Conservation (phyloP, 306 rosid genomes). For the Lithocarpus polystachyus region DNA sequence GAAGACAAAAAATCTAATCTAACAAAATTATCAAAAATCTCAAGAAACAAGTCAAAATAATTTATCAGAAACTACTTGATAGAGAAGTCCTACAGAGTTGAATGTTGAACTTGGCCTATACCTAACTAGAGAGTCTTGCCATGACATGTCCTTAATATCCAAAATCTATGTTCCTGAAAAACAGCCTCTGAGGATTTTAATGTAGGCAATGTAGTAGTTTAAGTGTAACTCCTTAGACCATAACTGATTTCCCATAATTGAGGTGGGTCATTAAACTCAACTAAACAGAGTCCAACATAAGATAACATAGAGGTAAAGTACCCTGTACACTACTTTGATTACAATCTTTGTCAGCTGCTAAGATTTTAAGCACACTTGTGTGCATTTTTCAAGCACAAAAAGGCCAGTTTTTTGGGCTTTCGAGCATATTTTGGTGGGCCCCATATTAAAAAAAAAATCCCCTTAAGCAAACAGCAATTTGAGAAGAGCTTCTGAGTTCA, state of each 20-base stretch:
- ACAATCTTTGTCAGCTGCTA: background rate
- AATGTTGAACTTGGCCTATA: background rate
- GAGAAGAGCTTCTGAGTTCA: constrained; percentile 50
- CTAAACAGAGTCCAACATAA: background rate
- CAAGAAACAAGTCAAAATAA: background rate
- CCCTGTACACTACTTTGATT: background rate
- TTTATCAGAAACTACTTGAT: background rate
- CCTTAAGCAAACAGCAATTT: background rate
- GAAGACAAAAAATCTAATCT: background rate
- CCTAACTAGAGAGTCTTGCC: background rate
- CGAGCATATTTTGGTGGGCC: too few species aligned
- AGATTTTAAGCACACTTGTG: background rate
- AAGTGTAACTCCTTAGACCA: background rate
- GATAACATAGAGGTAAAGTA: background rate
- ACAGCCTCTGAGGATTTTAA: background rate
- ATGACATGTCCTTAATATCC: background rate
- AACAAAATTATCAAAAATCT: background rate
- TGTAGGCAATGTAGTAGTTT: background rate
- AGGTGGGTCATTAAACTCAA: background rate
- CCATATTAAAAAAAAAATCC: too few species aligned
- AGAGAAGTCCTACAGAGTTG: background rate
- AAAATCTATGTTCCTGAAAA: background rate
- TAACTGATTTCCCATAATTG: background rate
- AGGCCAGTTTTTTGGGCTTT: too few species aligned
- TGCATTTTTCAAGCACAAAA: too few species aligned